Base-by-base conservation (phyloP, 441 rosid species). In the Aquilaria agallochum region DNA sequence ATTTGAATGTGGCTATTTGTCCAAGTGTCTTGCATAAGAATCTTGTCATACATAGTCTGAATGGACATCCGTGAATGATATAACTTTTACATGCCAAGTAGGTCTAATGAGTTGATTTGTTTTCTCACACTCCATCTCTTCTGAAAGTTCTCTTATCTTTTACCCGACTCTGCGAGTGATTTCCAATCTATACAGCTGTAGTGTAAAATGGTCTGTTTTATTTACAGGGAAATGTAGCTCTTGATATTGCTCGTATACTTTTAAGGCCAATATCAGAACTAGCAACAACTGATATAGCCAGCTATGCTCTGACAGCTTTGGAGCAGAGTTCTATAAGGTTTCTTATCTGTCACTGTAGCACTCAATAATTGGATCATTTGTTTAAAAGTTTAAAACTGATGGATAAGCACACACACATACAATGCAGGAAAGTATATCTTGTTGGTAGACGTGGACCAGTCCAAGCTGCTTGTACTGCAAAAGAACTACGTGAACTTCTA, bases 401-500 rank as follows among this genome's bases (percentile, higher is more conserved):
- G 50, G 62, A 62, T 62, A 20, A 20, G 27, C 27, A n/a, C 34
- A 52, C 5, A 50, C 13, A 57, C 46, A 59, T 31, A 59, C 7
- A 36, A 63, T 72, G 64, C 76, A 89, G 99, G 84, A 94, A 84
- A 72, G 97, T 94, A 50, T 89, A 79, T 74, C 60, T 94, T 61
- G 80, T 89, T 53, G 97, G 97, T 71, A 86, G 99, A 74, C 90
- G 97, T 44, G 97, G 96, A 55, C 99, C 99, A 59, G 86, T 81
- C 74, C 99, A 91, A 77, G 92, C 97, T 63, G 97, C 99, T 67
- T 87, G 92, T 74, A 94, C 99, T 45, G 87, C 96, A 0, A 94
- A 91, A 79, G 99, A 94, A 82, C 88, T 94, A 6, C 89, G 97
- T 15, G 97, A 91, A 89, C 54, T 87, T 77, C 89, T 91, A 63